Evolutionary conservation across 73 alveolate genomes (phyloP), one percentile per base, ranked within the genome.

Genomic region (Paramecium sexaurelia): DNA sequence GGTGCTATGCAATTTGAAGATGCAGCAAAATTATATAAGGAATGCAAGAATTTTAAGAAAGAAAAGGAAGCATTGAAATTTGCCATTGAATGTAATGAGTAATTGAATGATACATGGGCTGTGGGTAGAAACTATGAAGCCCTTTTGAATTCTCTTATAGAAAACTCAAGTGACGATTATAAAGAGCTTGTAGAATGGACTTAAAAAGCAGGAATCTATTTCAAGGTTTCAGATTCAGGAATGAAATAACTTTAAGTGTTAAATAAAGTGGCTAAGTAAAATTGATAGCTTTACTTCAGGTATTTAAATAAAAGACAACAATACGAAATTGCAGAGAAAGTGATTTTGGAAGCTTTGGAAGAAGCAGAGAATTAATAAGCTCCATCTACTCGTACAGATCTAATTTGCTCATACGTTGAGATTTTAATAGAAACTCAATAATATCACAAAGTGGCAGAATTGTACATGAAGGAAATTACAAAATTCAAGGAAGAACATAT

Each of bases 61-160:
- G 90, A 78, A 40, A 78, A 43, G 17, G 90, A 78, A 7, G 73
- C 75, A 20, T 47, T 39, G 5, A 37, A 22, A 78, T 33, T 41
- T n/a, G 71, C 75, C 5, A 41, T 78, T 2, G 68, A 41, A 24
- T 78, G 90, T 24, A 78, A 78, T 33, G 90, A 78, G 29, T 8
- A 78, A 40, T 78, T 78, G 29, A 40, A 78, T 43, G 75, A 78
- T 78, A 24, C 90, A 7, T 78, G 90, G 90, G 90, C 90, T 78
- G 90, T 78, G 27, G 90, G 75, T 10, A 78, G 90, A 78, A 78
- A 78, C 29, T 78, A 78, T 43, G 90, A 78, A 45, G 90, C 90
- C 11, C 68, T 78, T 5, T 2, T 78, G 33, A 78, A 39, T 24
- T 19, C 61, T 41, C 11, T 43, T 1, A 41, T 78, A 3, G 90